Evolutionary conservation across 371 early-diverging fungal genomes (phyloP).

Genomic region (Homolaphlyctis polyrhiza): DNA sequence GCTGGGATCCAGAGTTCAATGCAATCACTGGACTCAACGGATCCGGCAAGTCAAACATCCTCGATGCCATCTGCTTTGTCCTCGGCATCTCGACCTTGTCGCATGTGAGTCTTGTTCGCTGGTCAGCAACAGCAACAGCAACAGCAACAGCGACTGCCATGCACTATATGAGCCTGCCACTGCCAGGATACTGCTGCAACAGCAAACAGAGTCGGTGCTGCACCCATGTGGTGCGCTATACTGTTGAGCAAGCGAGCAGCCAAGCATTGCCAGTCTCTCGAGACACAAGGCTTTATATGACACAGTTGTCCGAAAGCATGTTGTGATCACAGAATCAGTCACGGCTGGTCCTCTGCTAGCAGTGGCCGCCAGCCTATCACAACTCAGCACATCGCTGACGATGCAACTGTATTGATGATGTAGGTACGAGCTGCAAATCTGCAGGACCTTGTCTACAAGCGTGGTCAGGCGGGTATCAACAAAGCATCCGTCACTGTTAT

Average conservation of each 20-base stretch:
- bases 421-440: conserved; percentile 92
- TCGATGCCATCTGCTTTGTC: conserved; percentile 99
- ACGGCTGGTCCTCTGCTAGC: neutral
- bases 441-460: conserved; percentile 96
- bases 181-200: too few relatives aligned
- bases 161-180: neutral
- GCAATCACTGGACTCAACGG: conserved; percentile 99
- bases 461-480: conserved; percentile 94
- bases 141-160: too few relatives aligned
- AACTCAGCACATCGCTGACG: neutral
- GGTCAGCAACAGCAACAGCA: too few relatives aligned
- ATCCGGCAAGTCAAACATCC: conserved; percentile 98
- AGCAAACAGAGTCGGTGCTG: too few relatives aligned
- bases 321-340: too few relatives aligned
- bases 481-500: conserved; percentile 96
- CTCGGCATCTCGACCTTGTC: conserved; percentile 91
- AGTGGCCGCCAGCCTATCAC: neutral
- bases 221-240: too few relatives aligned
- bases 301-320: too few relatives aligned
- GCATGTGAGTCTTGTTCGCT: conserved; percentile 47
- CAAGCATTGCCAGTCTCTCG: too few relatives aligned
- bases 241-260: too few relatives aligned
- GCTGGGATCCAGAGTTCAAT: conserved; percentile 97
- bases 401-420: neutral
- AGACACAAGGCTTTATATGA: too few relatives aligned